Base-by-base conservation (phyloP, 306 rosid species). In the Rosa lucieae region DNA sequence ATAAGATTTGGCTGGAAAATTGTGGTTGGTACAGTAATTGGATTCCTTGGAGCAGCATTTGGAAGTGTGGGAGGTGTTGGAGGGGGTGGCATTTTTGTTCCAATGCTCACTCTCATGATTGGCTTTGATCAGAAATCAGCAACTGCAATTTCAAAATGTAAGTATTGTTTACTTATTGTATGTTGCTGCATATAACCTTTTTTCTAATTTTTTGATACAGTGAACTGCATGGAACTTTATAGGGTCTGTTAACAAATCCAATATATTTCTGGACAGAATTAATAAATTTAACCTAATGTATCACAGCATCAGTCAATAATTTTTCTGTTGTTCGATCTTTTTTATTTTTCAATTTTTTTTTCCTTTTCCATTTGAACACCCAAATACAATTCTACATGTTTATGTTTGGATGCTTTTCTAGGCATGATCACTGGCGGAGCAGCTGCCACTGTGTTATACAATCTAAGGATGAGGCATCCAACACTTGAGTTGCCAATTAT, bases 51-150 rank as follows among this genome's bases (percentile, higher is more conserved):
- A 66, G 96, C 92, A 0, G 91, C 97, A 15, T 92, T 89, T 85
- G 96, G 97, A 82, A 92, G 93, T 73, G 90, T 87, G 0, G 96
- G 96, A 32, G 97, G 97, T 43, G 89, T 92, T 43, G 95, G 97
- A 42, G 97, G 97, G 1, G 97, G 97, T 65, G 96, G 97, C 74
- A 82, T 92, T 79, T 92, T 86, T 26, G 96, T 92, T 67, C 96
- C 92, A n/a, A 92, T 92, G 94, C 89, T 90, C 47, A 89, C 77
- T 67, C 85, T 92, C 2, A 78, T 90, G 39, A 77, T 92, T 72
- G 92, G 96, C 1, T 90, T 90, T 84, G 96, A 92, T 85, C 82
- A 87, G 26, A 93, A 92, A 79, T 88, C 97, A 6, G 76, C 92
- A 0, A 84, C 91, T 4, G 96, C 96, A 21, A 80, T 89, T 26